Evolutionary conservation across 2,329 filamentous ascomycete species (phyloP), one percentile per base, ranked within the genome.

Genomic region (Ophidiomyces ophidiicola): DNA sequence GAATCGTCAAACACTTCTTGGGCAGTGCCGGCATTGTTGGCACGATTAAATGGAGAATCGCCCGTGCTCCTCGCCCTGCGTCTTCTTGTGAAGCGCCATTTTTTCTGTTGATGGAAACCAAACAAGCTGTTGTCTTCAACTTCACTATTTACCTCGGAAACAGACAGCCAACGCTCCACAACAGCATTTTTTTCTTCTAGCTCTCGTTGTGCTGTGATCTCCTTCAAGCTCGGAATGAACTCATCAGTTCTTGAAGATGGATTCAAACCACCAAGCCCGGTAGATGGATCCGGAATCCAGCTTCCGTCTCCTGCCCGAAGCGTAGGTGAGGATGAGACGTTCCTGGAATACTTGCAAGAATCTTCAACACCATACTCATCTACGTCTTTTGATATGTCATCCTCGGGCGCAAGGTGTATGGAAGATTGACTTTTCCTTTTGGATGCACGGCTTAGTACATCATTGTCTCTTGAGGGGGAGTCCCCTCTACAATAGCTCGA

Each of bases 101-200:
- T 52, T 19, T 47, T 50, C 12, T 51, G 45, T 20, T 47, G 39
- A 20, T 36, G 47, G 15, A 37, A 42, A 10, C 33, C 30, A 23
- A 23, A 28, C 18, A 21, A 17, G 15, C 46, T 44, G 11, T 56
- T 51, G 28, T 59, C 55, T 19, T 55, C 57, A n/a, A 52, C 47
- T 37, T 58, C 60, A 38, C 64, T 66, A 30, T 59, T 65, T 11
- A 61, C 63, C 29, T 64, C 64, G 46, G 64, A 70, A n/a, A 64
- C 64, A 8, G 63, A 61, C 10, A 72, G 61, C 72, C 72, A 76
- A 15, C 63, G 58, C 36, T 63, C 60, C 23, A 76, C 71, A 38
- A 72, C 68, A 6, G 62, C 58, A 42, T 72, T 71, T 48, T 67
- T 72, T 36, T 72, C 66, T 3, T 64, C 60, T 21, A 63, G 55